These are phyloP conservation scores for Entamoeba histolytica DNA, from an alignment of 208 protist genomes.

Conservation along the genomic window DNA sequence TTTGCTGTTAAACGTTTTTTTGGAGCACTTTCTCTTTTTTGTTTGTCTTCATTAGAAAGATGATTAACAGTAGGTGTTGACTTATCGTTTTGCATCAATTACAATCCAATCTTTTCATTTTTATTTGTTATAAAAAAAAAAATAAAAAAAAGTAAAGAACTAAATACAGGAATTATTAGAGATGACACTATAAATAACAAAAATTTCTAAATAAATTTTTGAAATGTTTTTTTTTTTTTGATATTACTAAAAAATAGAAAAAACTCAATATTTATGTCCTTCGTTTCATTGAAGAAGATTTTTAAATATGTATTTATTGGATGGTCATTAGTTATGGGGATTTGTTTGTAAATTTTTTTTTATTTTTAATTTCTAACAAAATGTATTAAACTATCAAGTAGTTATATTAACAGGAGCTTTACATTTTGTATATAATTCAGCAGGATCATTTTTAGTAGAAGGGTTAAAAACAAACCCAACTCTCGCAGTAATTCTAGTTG, in stretches of 20 bases:
- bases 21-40: neutral
- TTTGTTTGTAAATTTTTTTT: neutral
- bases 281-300: neutral
- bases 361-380: no score
- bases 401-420: neutral
- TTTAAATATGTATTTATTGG: neutral
- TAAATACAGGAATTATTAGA: no score
- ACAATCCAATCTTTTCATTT: no score
- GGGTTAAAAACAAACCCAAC: neutral
- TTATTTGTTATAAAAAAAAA: no score
- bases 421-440: neutral
- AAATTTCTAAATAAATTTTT: no score
- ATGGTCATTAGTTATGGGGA: neutral
- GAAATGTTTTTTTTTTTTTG: no score
- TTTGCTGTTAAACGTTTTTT: neutral
- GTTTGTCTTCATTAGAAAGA: neutral
- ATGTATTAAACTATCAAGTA: neutral
- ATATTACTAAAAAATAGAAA: neutral
- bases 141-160: no score
- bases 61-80: no score
- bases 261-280: neutral
- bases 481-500: neutral
- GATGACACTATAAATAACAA: no score
- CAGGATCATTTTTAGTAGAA: neutral
- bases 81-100: no score